Base-by-base conservation (phyloP, 306 rosid genomes). In the Calophaca sinica region DNA sequence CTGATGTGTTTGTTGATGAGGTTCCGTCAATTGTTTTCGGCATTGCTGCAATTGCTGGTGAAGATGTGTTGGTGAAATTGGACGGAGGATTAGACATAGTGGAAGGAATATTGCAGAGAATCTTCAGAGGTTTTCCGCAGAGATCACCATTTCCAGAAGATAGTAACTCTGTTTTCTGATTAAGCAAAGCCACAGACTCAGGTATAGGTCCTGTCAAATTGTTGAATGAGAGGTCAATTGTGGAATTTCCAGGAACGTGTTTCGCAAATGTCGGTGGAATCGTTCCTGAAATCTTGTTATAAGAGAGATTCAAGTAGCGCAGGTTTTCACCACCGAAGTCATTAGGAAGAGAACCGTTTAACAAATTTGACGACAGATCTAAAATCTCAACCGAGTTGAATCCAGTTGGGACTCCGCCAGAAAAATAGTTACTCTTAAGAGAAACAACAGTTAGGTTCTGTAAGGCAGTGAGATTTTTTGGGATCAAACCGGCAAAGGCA, bases 31-130 rank as follows among this genome's bases (percentile, higher is more conserved):
- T 82, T 48, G 88, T 88, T 87, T 72, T 87, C 38, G 99, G 99
- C n/a, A 94, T 90, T 67, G 87, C 97, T 33, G 97, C 99, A 63
- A 94, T 90, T 1, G 97, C 99, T 5, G 97, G 96, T 58, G 97
- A 84, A 63, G 96, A 83, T 4, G 89, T 33, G 33, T 38, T 58
- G 14, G 89, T 60, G 31, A 66, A 64, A 14, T 90, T 93, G 2
- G 91, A 88, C 6, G 90, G 93, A 32, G 91, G 82, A 5, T 79
- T 61, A 2, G 97, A 91, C 2, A 84, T 73, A 13, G 96, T 76
- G 2, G 96, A 91, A 44, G 97, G 96, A 74, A 94, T 81, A 3
- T 89, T 62, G 26, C 99, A 92, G 3, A 92, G 90, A 31, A 59
- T 83, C 81, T 87, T 85, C 68, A 90, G 72, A 46, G 97, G 99